Base-by-base conservation (phyloP, 768 basidiomycete species). In the Dendrothele bispora region DNA sequence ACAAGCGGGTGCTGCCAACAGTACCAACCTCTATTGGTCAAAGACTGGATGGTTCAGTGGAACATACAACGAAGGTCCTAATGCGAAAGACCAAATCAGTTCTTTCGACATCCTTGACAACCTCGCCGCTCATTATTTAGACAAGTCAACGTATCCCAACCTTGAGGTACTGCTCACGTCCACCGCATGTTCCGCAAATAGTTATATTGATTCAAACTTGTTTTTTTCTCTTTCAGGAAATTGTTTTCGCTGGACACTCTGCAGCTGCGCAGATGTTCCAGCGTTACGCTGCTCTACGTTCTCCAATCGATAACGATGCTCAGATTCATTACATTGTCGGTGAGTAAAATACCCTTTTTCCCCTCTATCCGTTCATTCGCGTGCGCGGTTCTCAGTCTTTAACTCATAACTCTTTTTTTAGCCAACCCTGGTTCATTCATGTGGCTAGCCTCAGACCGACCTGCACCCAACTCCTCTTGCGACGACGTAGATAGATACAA, bases 381-480 rank as follows among this genome's bases (percentile, higher is more conserved):
- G n/a, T 21, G 17, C 11, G 21, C 10, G n/a, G 14, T 39, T 18
- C 15, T 18, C 10, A 10, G 17, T 37, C 24, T 11, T 25, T 3
- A 18, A 30, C 3, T 29, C 27, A 4, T 26, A 43, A 35, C n/a
- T 29, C 18, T n/a, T 17, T 28, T 6, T 28, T 14, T 5, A 43
- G 34, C 22, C n/a, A 51, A 51, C 30, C 50, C 50, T 26, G 50
- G 50, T 7, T 46, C 45, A 26, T n/a, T 51, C 10, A 40, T 46
- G 35, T 51, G 50, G 50, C 50, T 51, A 4, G 34, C 45, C 27
- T 21, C 36, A 4, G 50, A 47, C 21, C 38, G 50, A n/a, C 50
- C 50, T 7, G 12, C 17, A 4, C 46, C 37, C 7, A 47, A 46
- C 28, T 15, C 22, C 5, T 22, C 30, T 5, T 51, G 50, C 29